These are phyloP conservation scores for Rubroshorea leprosula DNA, from an alignment of 345 rosid genomes.

Conservation along the genomic window DNA sequence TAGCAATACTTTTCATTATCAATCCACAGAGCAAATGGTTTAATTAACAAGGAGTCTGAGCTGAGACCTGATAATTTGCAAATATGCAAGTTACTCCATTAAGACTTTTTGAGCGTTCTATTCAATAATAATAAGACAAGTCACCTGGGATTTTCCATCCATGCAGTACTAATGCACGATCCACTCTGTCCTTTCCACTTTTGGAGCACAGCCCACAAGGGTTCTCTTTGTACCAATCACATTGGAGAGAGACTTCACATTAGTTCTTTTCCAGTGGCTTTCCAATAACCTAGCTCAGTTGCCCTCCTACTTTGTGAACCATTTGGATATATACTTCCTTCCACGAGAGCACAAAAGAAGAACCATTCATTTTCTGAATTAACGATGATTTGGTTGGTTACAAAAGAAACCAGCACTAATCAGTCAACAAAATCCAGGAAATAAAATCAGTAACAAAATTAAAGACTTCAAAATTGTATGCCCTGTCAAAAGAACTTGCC, in stretches of 20 bases:
- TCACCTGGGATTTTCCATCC: slow-evolving; percentile 58
- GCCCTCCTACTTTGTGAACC: slow-evolving; percentile 82
- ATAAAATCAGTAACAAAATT: background rate
- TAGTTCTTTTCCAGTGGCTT: slow-evolving; percentile 85
- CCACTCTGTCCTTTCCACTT: slow-evolving; percentile 92
- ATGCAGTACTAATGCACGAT: slow-evolving; percentile 85
- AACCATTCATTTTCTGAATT: slow-evolving; percentile 85
- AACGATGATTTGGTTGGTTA: slow-evolving; percentile 43
- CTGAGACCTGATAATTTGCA: too few species aligned
- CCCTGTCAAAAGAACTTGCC: background rate
- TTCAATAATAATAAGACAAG: background rate
- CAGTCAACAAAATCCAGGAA: background rate
- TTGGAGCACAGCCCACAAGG: slow-evolving; percentile 90
- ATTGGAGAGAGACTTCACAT: slow-evolving; percentile 47
- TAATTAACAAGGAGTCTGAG: too few species aligned
- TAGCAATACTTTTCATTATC: too few species aligned
- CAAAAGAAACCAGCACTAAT: slow-evolving; percentile 13
- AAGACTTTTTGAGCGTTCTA: background rate
- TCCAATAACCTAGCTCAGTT: slow-evolving; percentile 83
- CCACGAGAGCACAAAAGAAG: slow-evolving; percentile 82
- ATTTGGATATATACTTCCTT: slow-evolving; percentile 76
- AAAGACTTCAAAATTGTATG: background rate
- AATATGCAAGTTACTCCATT: too few species aligned
- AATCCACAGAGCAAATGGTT: too few species aligned
- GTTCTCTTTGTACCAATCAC: slow-evolving; percentile 86